Percentiles rank a stretch among this genome's conserved stretches.
Conservation (phyloP, 441 rosid species). For the Omphalea diandra region DNA sequence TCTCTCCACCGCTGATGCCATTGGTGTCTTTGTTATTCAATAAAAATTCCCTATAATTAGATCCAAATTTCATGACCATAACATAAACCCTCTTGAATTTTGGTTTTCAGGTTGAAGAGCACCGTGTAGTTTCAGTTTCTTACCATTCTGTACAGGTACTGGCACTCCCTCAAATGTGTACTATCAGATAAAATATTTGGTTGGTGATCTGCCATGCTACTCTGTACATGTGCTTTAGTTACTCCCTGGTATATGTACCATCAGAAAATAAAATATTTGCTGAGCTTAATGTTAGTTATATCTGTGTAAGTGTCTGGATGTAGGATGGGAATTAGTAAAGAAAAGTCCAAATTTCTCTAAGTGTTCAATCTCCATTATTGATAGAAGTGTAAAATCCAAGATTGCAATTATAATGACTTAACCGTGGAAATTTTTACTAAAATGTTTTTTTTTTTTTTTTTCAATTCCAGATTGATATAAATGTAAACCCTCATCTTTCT, state of each 20-base stretch:
- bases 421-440: conserved; percentile 10
- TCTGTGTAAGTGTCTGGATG: not conserved
- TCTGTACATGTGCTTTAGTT: conserved; percentile 66
- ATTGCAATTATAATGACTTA: not conserved
- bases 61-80: too few relatives aligned
- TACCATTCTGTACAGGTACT: conserved; percentile 79
- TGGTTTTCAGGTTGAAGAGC: conserved; percentile 79
- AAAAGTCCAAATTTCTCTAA: not conserved
- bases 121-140: conserved; percentile 65
- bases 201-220: too few relatives aligned
- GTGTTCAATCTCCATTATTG: conserved; percentile 5
- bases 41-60: too few relatives aligned
- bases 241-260: conserved; percentile 13
- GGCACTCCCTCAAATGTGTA: conserved; percentile 18
- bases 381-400: not conserved
- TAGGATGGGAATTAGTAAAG: not conserved
- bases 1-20: too few relatives aligned
- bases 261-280: not conserved
- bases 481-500: conserved; percentile 73
- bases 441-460: conserved; percentile 14
- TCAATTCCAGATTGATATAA: conserved; percentile 67
- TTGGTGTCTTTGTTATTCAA: too few relatives aligned
- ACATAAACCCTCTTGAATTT: conserved; percentile 27
- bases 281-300: not conserved
- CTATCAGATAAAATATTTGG: not conserved